These are phyloP conservation scores for Syzygium aromaticum DNA, from an alignment of 345 rosid species.

Conservation along the genomic window DNA sequence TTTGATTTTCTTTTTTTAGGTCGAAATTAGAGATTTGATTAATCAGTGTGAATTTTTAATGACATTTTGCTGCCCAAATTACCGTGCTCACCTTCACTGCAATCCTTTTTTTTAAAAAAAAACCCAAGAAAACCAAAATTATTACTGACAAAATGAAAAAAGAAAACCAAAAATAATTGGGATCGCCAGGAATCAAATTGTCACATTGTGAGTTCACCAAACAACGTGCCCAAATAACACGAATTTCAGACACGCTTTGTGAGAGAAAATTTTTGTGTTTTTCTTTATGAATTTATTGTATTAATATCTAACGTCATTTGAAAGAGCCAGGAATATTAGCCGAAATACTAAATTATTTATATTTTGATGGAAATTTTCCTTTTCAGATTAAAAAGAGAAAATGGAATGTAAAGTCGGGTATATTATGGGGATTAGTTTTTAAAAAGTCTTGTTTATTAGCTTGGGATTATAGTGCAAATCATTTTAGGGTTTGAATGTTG, in stretches of 20 bases:
- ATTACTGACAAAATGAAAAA: background rate
- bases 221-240: background rate
- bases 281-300: background rate
- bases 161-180: background rate
- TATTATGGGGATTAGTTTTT: background rate
- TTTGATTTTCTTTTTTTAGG: too few species aligned
- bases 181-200: background rate
- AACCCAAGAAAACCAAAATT: background rate
- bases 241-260: background rate
- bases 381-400: background rate
- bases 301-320: background rate
- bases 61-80: background rate
- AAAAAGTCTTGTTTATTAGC: background rate
- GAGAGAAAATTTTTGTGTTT: background rate
- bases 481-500: background rate
- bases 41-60: background rate
- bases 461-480: background rate
- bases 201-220: background rate
- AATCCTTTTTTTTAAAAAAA: background rate
- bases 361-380: background rate
- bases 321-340: background rate
- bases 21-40: background rate
- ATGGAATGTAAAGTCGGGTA: background rate
- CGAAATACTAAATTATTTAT: background rate
- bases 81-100: background rate